Percentiles rank a stretch among this genome's conserved stretches.
Conservation (phyloP, 2,329 filamentous ascomycete species). For the Pseudogymnoascus sp. region DNA sequence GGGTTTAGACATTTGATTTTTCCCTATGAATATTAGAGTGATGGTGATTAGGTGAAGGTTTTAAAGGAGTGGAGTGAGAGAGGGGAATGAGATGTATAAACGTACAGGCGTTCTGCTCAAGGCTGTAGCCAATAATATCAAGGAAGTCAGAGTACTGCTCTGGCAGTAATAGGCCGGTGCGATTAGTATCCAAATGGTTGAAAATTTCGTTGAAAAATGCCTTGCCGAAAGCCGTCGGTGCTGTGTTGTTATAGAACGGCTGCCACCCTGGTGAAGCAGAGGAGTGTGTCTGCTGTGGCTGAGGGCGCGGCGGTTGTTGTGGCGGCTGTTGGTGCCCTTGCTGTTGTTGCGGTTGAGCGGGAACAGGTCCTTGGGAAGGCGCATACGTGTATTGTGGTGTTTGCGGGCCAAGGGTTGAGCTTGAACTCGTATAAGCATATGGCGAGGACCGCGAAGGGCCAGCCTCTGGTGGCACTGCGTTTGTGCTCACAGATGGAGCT, state of each 20-base stretch:
- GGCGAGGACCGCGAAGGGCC: not conserved
- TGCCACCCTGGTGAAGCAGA: constrained; percentile 23
- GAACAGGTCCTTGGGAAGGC: not conserved
- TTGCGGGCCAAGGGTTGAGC: not conserved
- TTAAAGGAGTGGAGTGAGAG: not conserved
- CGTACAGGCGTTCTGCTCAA: constrained; percentile 19
- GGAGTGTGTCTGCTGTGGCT: not conserved
- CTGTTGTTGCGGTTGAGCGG: not conserved
- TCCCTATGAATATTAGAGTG: not conserved
- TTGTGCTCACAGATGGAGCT: not conserved
- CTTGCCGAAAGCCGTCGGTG: constrained; percentile 18
- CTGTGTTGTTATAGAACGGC: constrained; percentile 16
- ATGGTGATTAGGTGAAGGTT: not conserved
- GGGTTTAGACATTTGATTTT: not conserved
- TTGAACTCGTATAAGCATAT: not conserved
- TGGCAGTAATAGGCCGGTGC: constrained; percentile 18
- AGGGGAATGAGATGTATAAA: not conserved
- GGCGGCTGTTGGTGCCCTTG: not conserved
- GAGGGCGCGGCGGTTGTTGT: not conserved
- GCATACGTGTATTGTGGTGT: not conserved
- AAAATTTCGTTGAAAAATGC: constrained; percentile 16
- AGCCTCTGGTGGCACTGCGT: not conserved
- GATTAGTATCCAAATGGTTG: constrained; percentile 17
- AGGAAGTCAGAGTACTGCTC: constrained; percentile 20
- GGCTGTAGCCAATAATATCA: constrained; percentile 17